Evolutionary conservation across 441 rosid genomes (phyloP).

Genomic region (Kokia cookei): DNA sequence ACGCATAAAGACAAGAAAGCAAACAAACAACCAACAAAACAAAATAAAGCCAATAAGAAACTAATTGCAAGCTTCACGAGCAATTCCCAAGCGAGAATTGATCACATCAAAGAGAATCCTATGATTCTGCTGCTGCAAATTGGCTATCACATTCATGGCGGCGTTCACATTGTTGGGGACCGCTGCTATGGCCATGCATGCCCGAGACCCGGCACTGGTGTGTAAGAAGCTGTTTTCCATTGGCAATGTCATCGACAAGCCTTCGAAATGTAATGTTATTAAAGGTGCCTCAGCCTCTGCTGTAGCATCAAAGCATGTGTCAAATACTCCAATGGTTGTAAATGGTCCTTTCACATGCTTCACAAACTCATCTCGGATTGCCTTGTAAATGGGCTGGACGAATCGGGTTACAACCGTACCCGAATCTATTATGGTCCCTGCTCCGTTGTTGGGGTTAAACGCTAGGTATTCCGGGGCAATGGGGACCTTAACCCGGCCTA

Average conservation of each 20-base stretch:
- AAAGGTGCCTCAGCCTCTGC: constrained; percentile 37
- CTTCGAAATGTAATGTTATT: constrained; percentile 53
- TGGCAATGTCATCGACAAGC: constrained; percentile 55
- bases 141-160: constrained; percentile 77
- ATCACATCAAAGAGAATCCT: constrained; percentile 70
- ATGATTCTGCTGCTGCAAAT: constrained; percentile 82
- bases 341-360: constrained; percentile 59
- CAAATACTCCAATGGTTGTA: constrained; percentile 73
- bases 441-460: constrained; percentile 61
- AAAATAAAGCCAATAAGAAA: not conserved
- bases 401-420: constrained; percentile 87
- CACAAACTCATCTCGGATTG: constrained; percentile 70
- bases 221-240: constrained; percentile 82
- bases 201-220: constrained; percentile 61
- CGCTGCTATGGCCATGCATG: constrained; percentile 82
- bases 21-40: not conserved
- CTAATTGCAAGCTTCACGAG: constrained; percentile 50
- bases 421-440: constrained; percentile 80
- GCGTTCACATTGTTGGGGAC: constrained; percentile 63
- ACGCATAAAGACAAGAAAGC: not conserved
- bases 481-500: constrained; percentile 48
- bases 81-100: constrained; percentile 77
- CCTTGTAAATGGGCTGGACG: constrained; percentile 45
- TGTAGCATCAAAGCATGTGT: constrained; percentile 66
- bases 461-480: constrained; percentile 32